phyloP scores from a whole-genome alignment of 306 rosid genomes.

The Leucaena leucocephala region DNA sequence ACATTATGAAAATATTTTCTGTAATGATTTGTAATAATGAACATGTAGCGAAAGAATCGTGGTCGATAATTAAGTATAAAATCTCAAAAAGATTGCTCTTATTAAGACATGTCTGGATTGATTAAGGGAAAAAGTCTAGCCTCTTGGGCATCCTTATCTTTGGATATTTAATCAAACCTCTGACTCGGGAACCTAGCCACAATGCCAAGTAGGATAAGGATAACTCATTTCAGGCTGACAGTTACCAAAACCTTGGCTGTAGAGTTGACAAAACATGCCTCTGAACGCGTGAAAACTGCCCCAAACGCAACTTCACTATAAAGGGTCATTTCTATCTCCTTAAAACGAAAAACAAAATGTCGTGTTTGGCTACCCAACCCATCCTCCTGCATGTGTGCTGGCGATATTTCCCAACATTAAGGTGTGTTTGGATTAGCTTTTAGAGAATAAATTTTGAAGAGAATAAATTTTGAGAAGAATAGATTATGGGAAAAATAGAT shows the following conservation, averaged over 20 bases:
- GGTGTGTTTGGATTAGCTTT: no score
- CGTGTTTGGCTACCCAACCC: not conserved
- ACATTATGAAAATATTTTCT: not conserved
- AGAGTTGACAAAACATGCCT: slow-evolving; percentile 38
- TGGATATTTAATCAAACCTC: not conserved
- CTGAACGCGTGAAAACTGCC: slow-evolving; percentile 22
- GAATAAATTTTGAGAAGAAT: no score
- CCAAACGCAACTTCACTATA: slow-evolving; percentile 20
- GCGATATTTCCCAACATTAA: slow-evolving; percentile 34
- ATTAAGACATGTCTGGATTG: not conserved
- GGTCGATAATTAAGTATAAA: not conserved
- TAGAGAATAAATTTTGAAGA: no score
- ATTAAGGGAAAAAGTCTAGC: slow-evolving; percentile 14
- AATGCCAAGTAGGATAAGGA: not conserved
- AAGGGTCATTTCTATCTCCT: slow-evolving; percentile 10
- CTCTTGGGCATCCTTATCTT: not conserved
- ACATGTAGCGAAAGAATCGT: not conserved
- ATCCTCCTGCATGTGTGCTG: slow-evolving; percentile 42
- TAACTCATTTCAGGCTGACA: slow-evolving; percentile 5
- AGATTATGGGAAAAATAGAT: no score
- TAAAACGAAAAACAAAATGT: not conserved
- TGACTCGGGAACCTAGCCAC: not conserved
- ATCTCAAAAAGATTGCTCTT: not conserved
- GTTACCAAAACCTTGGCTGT: slow-evolving; percentile 36
- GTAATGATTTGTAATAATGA: slow-evolving; percentile 12